Percentiles rank a stretch among this genome's conserved stretches.
Conservation (phyloP, 1,284 basidiomycete genomes). For the Ceratobasidium sp. region DNA sequence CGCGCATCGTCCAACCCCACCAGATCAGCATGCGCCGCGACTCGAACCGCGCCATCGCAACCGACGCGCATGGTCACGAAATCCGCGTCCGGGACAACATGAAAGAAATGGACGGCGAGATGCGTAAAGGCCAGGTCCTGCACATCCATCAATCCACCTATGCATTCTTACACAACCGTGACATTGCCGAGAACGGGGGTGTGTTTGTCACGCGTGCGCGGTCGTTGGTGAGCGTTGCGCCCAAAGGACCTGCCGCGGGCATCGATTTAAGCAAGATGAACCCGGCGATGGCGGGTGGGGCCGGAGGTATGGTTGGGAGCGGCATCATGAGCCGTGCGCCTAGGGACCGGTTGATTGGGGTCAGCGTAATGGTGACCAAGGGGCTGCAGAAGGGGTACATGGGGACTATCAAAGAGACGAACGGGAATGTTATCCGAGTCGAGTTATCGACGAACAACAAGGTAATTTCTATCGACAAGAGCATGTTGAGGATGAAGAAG, state of each 20-base stretch:
- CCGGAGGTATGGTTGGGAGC: conserved; percentile 85
- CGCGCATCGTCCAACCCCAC: conserved; percentile 90
- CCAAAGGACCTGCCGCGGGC: conserved; percentile 73
- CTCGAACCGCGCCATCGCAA: conserved; percentile 85
- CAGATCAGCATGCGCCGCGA: conserved; percentile 94
- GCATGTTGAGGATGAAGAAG: conserved; percentile 81
- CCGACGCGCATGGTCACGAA: conserved; percentile 88
- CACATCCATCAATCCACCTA: conserved; percentile 96
- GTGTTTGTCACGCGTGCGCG: conserved; percentile 91
- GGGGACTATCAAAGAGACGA: conserved; percentile 95
- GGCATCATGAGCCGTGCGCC: conserved; percentile 76
- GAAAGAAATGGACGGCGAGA: conserved; percentile 92
- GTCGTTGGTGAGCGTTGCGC: conserved; percentile 83
- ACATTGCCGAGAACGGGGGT: conserved; percentile 90
- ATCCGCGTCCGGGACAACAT: conserved; percentile 89
- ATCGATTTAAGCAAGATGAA: conserved; percentile 97
- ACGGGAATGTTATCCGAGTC: conserved; percentile 87
- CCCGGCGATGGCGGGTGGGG: conserved; percentile 74
- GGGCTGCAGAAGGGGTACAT: conserved; percentile 93
- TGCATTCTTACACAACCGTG: conserved; percentile 94
- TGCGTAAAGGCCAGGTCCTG: conserved; percentile 93
- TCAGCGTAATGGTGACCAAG: conserved; percentile 82
- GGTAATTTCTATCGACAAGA: conserved; percentile 86
- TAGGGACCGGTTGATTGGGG: conserved; percentile 85
- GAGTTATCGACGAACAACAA: conserved; percentile 93